phyloP scores from a whole-genome alignment of 202 grass and related monocot genomes.

The Schoenoplectus triqueter region DNA sequence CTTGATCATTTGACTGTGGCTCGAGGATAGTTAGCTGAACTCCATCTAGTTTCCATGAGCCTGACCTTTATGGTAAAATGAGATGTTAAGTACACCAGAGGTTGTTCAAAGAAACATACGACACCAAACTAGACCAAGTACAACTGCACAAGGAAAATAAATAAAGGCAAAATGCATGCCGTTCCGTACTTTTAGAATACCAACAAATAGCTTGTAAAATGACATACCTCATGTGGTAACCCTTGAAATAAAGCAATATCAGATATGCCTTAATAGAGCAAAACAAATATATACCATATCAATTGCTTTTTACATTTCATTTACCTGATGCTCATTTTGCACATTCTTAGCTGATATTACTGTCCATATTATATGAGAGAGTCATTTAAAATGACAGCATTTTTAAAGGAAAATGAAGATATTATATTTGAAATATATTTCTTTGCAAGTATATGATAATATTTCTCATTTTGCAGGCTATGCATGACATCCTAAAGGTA shows the following conservation, averaged over 20 bases:
- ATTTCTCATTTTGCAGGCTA: conserved; percentile 15
- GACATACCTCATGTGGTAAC: background rate
- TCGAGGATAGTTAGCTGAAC: conserved; percentile 70
- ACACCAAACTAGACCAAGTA: background rate
- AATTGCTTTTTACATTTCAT: background rate
- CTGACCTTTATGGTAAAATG: conserved; percentile 57
- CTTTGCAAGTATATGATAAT: background rate
- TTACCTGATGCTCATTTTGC: background rate
- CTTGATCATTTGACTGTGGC: conserved; percentile 44
- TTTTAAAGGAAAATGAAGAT: background rate
- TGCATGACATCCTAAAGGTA: background rate
- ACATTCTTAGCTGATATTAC: background rate
- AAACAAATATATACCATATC: background rate
- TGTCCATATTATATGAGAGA: background rate
- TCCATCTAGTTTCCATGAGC: conserved; percentile 89
- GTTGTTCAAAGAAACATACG: too few relatives aligned
- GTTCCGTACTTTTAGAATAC: background rate
- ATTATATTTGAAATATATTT: background rate
- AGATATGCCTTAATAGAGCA: background rate
- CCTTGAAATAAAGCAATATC: background rate
- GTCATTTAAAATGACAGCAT: background rate
- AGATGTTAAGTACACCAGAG: conserved; percentile 12
- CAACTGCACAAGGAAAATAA: background rate
- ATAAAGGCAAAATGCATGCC: background rate
- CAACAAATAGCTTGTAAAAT: conserved; percentile 7